These are phyloP conservation scores for Neurospora sp. DNA, from an alignment of 495 filamentous ascomycete species.

Conservation along the genomic window DNA sequence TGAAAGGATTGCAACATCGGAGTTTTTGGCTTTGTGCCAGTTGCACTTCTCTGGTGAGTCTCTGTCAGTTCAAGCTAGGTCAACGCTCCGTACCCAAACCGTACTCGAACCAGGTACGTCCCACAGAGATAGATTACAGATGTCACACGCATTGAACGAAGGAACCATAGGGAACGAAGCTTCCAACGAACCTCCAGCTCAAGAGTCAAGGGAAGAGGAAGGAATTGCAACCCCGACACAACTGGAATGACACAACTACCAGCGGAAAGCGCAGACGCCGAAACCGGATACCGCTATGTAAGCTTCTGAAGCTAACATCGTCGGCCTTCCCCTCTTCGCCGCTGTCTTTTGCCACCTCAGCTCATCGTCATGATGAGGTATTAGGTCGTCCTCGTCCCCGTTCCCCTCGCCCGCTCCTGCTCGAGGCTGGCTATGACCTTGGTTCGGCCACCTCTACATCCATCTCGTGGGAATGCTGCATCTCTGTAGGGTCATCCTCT, in stretches of 20 bases:
- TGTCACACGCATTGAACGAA: not conserved
- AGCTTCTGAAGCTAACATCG: not conserved
- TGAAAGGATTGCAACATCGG: not conserved
- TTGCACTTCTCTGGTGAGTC: not conserved
- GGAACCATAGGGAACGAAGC: not conserved
- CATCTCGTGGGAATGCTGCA: not conserved
- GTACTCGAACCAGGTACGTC: not conserved
- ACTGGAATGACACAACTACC: not conserved
- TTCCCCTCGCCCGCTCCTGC: not conserved
- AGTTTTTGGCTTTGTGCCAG: not conserved
- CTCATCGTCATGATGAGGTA: not conserved
- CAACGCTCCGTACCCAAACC: not conserved
- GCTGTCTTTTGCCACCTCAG: not conserved
- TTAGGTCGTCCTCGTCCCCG: not conserved
- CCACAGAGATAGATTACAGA: not conserved
- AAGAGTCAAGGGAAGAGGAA: not conserved
- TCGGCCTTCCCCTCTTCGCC: not conserved
- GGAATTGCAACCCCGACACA: not conserved
- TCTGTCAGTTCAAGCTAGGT: not conserved
- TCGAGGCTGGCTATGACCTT: not conserved
- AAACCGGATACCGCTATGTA: not conserved
- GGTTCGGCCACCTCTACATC: not conserved
- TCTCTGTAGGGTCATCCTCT: not conserved
- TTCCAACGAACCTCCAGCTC: not conserved
- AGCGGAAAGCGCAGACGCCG: not conserved